These are phyloP conservation scores for Ogataea salicorniae DNA, from an alignment of 805 yeast species.

Conservation along the genomic window DNA sequence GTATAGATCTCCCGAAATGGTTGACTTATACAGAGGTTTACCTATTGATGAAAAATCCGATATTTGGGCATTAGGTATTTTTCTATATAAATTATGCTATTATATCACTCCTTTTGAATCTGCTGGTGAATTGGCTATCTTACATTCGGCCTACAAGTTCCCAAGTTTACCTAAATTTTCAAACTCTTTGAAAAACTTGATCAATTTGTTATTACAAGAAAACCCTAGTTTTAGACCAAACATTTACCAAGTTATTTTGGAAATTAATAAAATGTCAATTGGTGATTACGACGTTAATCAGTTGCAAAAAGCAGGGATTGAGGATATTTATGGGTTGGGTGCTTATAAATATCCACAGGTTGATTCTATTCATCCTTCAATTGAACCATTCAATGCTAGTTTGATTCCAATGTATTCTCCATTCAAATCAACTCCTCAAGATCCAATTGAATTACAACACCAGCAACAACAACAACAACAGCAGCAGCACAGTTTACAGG, in stretches of 20 bases:
- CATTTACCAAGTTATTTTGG: constrained; percentile 69
- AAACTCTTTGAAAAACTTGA: constrained; percentile 65
- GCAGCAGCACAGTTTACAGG: constrained; percentile 34
- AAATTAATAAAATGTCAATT: constrained; percentile 53
- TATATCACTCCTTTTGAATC: constrained; percentile 95
- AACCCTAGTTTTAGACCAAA: constrained; percentile 83
- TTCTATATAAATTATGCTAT: constrained; percentile 83
- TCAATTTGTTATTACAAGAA: constrained; percentile 75
- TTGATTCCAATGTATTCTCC: constrained; percentile 27
- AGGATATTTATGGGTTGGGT: constrained; percentile 30
- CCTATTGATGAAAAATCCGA: constrained; percentile 92
- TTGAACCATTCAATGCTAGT: constrained; percentile 28
- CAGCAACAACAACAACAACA: constrained; percentile 22
- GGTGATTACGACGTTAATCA: constrained; percentile 11
- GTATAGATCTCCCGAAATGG: constrained; percentile 94
- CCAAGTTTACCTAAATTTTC: constrained; percentile 68
- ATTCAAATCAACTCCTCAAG: constrained; percentile 31
- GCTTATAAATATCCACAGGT: constrained; percentile 24
- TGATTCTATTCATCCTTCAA: constrained; percentile 24
- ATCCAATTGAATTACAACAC: constrained; percentile 39
- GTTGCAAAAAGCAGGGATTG: constrained; percentile 36
- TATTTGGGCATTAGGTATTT: constrained; percentile 95
- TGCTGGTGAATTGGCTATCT: constrained; percentile 77
- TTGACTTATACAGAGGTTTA: constrained; percentile 73
- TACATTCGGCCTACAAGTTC: constrained; percentile 77